Conservation (phyloP, 2,329 filamentous ascomycete species). For the Aureobasidium sp. region DNA sequence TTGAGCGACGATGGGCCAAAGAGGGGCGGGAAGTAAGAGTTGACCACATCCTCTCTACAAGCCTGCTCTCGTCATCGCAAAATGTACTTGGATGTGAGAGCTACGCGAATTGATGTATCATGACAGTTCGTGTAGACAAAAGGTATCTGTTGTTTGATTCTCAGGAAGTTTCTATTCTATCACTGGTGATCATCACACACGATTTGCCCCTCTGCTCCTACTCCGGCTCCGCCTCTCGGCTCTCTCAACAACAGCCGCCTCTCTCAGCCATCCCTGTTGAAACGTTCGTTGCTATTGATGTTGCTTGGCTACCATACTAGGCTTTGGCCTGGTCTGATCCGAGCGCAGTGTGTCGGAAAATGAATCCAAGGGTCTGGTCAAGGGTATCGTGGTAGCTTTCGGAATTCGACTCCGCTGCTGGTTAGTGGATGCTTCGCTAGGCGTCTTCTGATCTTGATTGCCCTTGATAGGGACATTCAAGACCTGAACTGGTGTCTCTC, state of each 20-base stretch:
- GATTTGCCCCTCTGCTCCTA: conserved; percentile 1
- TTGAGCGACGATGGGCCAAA: no score
- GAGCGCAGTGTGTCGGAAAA: neutral
- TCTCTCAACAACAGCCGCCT: conserved; percentile 16
- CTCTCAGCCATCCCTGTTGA: conserved; percentile 14
- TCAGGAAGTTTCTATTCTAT: neutral
- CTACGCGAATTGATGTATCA: neutral
- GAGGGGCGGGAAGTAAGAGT: no score
- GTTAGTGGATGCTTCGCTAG: neutral
- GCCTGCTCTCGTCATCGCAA: no score
- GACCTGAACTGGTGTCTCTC: neutral
- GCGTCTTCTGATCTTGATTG: neutral
- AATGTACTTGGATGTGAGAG: neutral
- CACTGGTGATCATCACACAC: neutral
- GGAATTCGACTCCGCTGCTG: neutral
- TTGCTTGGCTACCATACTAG: conserved; percentile 1
- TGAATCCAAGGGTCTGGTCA: neutral
- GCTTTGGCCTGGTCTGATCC: neutral
- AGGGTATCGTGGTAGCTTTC: neutral
- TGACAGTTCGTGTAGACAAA: neutral
- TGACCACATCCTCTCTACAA: no score
- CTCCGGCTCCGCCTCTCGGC: conserved; percentile 8
- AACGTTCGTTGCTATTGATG: conserved; percentile 15
- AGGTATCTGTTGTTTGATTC: neutral
- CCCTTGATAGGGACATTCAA: neutral